Evolutionary conservation across 228 moss, liverwort and hornwort species (phyloP), one percentile per base, ranked within the genome.

Genomic region (Sphagnum fallax): DNA sequence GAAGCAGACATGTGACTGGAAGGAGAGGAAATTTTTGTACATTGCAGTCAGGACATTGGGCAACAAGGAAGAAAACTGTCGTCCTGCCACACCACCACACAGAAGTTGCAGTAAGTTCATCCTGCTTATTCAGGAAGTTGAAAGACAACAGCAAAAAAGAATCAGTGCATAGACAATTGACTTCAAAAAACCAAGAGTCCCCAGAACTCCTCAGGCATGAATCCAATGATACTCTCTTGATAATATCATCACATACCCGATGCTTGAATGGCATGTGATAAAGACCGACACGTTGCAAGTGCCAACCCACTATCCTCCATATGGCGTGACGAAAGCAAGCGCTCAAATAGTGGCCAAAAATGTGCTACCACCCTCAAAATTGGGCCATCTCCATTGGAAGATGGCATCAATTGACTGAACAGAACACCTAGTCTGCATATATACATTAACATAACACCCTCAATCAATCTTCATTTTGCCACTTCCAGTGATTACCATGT

Each of bases 311-410:
- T 78, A 73, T 95, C 87, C 75, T 92, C 90, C 87, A 92, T 95
- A 51, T 90, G 92, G 50, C 83, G 88, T 60, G 94, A 95, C 74
- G 85, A 81, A 59, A 95, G 80, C 70, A 95, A 70, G 69, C 88
- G 84, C 74, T 95, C 94, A 65, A 88, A 87, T 73, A 88, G 83
- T 60, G 94, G 94, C 94, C 94, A 95, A 80, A 95, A 95, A 74
- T 91, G 92, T 68, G 82, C 94, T 75, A 95, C 80, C 77, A 95
- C 79, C 76, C 91, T 88, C 52, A 92, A 79, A 69, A 92, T 80
- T 66, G 94, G 88, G 63, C 90, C 87, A 80, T 95, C 90, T 60
- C 88, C 90, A 72, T 74, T 79, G 65, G 76, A 75, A 76, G 84
- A 79, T 57, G 87, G 77, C 15, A 86, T 77, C 73, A 95, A 83